A percentile compares a stretch with the other conserved stretches of the same genome.
These are phyloP conservation scores for Dendrocalamus sinicus DNA, from an alignment of 176 grass and related monocot genomes.

Conservation along the genomic window DNA sequence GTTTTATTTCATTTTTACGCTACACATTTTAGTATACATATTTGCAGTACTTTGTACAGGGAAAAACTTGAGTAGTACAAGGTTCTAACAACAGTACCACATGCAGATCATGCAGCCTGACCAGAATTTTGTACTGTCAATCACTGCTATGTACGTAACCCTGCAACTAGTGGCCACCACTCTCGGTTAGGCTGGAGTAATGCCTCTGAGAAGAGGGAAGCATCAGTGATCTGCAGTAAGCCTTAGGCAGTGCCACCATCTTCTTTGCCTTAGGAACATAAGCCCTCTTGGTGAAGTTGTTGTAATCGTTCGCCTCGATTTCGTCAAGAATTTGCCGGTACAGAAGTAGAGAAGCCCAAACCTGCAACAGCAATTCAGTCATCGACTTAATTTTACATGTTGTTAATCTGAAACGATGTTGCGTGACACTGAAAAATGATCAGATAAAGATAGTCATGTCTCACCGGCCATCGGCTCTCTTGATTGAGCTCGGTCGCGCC, in stretches of 20 bases:
- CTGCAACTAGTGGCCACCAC: neutral
- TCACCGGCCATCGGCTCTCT: conserved; percentile 94
- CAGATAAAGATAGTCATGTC: neutral
- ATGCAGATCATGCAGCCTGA: neutral
- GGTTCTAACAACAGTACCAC: neutral
- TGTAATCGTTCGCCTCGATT: conserved; percentile 89
- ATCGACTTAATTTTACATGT: neutral
- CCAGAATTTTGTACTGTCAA: conserved; percentile 20
- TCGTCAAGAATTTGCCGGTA: conserved; percentile 95
- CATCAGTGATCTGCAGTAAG: conserved; percentile 70
- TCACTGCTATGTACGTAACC: conserved; percentile 3
- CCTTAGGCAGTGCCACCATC: conserved; percentile 72
- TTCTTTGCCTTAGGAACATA: conserved; percentile 96
- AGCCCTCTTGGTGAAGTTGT: conserved; percentile 84
- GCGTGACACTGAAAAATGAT: neutral
- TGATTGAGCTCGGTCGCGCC: conserved; percentile 78
- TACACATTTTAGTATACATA: neutral
- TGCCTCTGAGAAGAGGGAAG: conserved; percentile 51
- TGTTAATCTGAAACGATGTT: neutral
- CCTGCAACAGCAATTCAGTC: conserved; percentile 50
- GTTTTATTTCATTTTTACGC: conserved; percentile 5
- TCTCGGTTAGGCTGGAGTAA: conserved; percentile 23
- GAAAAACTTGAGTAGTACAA: conserved; percentile 4
- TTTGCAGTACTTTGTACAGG: conserved; percentile 23
- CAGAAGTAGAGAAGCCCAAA: conserved; percentile 91